A percentile compares a stretch with the other conserved stretches of the same genome.
These are phyloP conservation scores for Sugiyamaella grinbergsii DNA, from an alignment of 1,139 yeast species.

Conservation along the genomic window DNA sequence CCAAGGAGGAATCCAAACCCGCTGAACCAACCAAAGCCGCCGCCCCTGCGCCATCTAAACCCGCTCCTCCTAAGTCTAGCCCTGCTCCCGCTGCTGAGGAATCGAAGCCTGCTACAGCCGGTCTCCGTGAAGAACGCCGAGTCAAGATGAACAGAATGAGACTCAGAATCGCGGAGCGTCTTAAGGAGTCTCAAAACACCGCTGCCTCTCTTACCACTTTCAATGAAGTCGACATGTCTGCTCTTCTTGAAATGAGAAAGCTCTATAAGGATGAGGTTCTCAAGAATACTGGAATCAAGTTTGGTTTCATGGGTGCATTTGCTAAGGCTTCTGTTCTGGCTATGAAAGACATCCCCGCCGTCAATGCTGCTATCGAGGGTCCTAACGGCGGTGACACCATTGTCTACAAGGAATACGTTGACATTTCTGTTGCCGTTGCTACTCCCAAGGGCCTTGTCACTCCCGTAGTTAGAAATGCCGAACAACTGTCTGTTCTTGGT, in stretches of 20 bases:
- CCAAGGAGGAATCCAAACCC: conserved; percentile 29
- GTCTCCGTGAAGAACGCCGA: conserved; percentile 80
- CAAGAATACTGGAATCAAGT: conserved; percentile 90
- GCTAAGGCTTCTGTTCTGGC: conserved; percentile 93
- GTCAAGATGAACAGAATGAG: conserved; percentile 99
- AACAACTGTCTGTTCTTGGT: conserved; percentile 82
- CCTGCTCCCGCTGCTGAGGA: conserved; percentile 37
- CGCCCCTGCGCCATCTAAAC: conserved; percentile 27
- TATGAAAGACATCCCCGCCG: conserved; percentile 92
- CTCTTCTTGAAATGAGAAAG: conserved; percentile 91
- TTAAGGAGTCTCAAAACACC: conserved; percentile 98
- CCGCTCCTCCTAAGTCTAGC: conserved; percentile 22
- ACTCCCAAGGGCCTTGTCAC: conserved; percentile 99
- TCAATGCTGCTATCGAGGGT: conserved; percentile 89
- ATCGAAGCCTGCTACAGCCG: conserved; percentile 52
- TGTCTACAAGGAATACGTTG: conserved; percentile 95
- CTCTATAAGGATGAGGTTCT: conserved; percentile 94
- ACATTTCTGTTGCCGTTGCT: conserved; percentile 95
- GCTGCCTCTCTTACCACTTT: conserved; percentile 98
- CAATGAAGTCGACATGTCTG: conserved; percentile 97
- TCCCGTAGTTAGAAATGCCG: conserved; percentile 97
- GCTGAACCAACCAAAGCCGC: conserved; percentile 8
- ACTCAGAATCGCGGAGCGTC: conserved; percentile 97
- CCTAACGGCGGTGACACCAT: conserved; percentile 76
- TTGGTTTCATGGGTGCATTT: conserved; percentile 99